phyloP scores from a whole-genome alignment of 495 filamentous ascomycete species.

The Tuber borchii region DNA sequence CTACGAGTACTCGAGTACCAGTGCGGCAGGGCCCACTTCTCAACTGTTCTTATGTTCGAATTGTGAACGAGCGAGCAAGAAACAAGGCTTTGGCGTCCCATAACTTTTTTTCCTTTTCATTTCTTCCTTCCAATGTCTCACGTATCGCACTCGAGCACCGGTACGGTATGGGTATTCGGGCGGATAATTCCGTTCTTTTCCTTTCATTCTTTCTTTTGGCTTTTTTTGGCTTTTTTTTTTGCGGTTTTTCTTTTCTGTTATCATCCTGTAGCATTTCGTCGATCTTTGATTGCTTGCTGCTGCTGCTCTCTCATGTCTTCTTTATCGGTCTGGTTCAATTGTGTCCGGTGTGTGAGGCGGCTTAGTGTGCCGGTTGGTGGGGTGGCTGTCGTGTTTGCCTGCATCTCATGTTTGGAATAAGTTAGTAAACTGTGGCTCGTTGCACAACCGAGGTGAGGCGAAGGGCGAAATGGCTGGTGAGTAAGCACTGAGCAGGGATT shows the following conservation, averaged over 20 bases:
- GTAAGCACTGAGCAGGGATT: not conserved
- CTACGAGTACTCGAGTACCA: no score
- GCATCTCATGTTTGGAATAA: not conserved
- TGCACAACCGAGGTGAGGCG: not conserved
- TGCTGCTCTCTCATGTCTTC: not conserved
- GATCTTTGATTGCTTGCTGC: slow-evolving; percentile 1
- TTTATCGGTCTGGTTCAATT: slow-evolving; percentile 2
- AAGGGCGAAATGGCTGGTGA: not conserved
- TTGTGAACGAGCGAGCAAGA: no score
- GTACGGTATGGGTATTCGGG: no score
- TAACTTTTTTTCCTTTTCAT: no score
- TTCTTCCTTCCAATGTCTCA: no score
- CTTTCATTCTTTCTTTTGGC: not conserved
- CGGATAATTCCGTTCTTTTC: not conserved
- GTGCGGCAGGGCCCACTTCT: no score
- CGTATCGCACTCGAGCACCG: no score
- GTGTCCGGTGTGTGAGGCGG: not conserved
- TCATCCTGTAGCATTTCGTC: not conserved
- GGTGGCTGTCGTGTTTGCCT: not conserved
- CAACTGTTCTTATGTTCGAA: no score
- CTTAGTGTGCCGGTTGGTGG: not conserved
- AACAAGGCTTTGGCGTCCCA: no score
- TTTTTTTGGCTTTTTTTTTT: not conserved
- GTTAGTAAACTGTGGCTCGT: not conserved
- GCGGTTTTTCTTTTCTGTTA: not conserved